Percentiles rank a stretch among this genome's conserved stretches.
Conservation (phyloP, 2,329 filamentous ascomycete genomes). For the Thelonectria olida region DNA sequence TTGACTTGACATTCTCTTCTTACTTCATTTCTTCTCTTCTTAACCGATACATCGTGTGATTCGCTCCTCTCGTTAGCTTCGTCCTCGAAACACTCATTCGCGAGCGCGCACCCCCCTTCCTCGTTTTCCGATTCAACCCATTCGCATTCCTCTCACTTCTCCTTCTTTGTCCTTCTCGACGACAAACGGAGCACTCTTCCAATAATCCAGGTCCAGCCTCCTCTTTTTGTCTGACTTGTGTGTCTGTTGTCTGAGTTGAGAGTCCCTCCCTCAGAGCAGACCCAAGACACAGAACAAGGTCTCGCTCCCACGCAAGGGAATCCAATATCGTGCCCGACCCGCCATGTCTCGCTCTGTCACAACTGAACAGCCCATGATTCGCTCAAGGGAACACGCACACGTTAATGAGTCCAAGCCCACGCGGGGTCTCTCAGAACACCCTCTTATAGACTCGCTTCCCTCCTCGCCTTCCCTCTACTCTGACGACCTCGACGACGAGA, state of each 20-base stretch:
- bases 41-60: not conserved
- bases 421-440: conserved; percentile 25
- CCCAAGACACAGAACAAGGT: not conserved
- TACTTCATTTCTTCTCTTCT: not conserved
- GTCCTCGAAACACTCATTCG: not conserved
- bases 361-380: conserved; percentile 18
- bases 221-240: conserved; percentile 1
- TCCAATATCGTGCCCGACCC: conserved; percentile 24
- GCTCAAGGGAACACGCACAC: conserved; percentile 35
- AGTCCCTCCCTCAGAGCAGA: conserved; percentile 14
- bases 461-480: conserved; percentile 38
- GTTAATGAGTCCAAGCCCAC: conserved; percentile 26
- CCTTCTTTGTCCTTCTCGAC: not conserved
- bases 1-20: not conserved
- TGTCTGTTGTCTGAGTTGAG: conserved; percentile 12
- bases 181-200: conserved; percentile 9
- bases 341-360: conserved; percentile 38
- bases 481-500: conserved; percentile 34
- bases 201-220: conserved; percentile 1
- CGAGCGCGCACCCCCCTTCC: not conserved
- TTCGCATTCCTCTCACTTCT: not conserved
- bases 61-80: not conserved
- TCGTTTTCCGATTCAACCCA: not conserved
- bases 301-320: conserved; percentile 4
- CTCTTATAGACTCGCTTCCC: conserved; percentile 41